Percentiles rank a stretch among this genome's conserved stretches.
Conservation (phyloP, 2,329 filamentous ascomycete species). For the Venturia effusa region DNA sequence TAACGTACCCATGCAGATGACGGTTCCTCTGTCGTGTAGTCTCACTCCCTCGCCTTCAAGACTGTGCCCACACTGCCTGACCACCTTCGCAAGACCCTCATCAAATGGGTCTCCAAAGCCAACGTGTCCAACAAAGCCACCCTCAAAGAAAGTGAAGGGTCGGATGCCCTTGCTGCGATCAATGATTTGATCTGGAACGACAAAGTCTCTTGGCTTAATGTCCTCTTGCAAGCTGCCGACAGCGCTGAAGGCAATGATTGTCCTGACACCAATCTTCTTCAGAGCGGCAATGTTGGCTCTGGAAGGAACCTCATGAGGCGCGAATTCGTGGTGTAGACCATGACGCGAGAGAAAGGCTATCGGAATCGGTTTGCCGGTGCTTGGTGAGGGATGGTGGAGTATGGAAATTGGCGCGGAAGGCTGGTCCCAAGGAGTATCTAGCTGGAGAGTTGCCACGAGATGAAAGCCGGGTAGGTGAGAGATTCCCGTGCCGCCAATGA, state of each 20-base stretch:
- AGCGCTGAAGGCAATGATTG: slow-evolving; percentile 87
- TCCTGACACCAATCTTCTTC: slow-evolving; percentile 76
- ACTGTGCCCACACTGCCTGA: slow-evolving; percentile 63
- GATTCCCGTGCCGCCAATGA: slow-evolving; percentile 70
- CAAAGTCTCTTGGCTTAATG: slow-evolving; percentile 92
- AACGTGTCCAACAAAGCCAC: slow-evolving; percentile 84
- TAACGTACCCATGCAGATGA: slow-evolving; percentile 82
- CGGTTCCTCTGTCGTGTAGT: slow-evolving; percentile 71
- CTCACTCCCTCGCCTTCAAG: slow-evolving; percentile 76
- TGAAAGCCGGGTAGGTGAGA: slow-evolving; percentile 78
- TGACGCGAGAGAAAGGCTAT: slow-evolving; percentile 93
- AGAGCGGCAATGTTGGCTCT: slow-evolving; percentile 98
- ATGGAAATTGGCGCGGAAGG: slow-evolving; percentile 73
- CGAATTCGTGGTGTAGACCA: slow-evolving; percentile 76
- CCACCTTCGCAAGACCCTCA: slow-evolving; percentile 60
- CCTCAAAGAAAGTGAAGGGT: slow-evolving; percentile 92
- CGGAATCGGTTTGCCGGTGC: slow-evolving; percentile 47
- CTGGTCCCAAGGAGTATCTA: slow-evolving; percentile 77
- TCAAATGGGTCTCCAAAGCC: slow-evolving; percentile 97
- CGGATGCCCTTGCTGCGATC: slow-evolving; percentile 93
- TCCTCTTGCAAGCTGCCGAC: slow-evolving; percentile 87
- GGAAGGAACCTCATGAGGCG: slow-evolving; percentile 88
- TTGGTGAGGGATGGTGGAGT: slow-evolving; percentile 71
- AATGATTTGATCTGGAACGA: slow-evolving; percentile 91
- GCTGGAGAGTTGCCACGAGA: slow-evolving; percentile 66